Percentiles rank a stretch among this genome's conserved stretches.
Evolutionary conservation across 305 asterid genomes (phyloP).

Genomic region (Petunia hybrid): DNA sequence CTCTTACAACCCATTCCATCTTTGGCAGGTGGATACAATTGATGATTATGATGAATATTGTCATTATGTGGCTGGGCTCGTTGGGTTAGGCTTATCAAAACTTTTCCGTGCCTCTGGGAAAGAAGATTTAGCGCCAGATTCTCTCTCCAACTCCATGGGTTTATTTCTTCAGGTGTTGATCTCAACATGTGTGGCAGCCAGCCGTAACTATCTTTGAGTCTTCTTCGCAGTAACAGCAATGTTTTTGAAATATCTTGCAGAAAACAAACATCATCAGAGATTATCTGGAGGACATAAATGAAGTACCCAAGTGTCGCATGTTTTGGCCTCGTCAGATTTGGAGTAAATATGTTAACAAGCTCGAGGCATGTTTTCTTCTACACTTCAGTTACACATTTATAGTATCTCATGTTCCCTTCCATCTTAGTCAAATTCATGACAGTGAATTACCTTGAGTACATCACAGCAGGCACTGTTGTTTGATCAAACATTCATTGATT

Average conservation of each 20-base stretch:
- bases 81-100: conserved; percentile 91
- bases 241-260: conserved; percentile 51
- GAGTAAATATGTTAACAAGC: conserved; percentile 92
- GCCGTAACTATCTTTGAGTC: background rate
- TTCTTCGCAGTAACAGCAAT: conserved; percentile 6
- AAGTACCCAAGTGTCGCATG: conserved; percentile 97
- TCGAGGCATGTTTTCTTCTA: conserved; percentile 61
- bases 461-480: background rate
- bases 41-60: conserved; percentile 97
- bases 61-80: conserved; percentile 98
- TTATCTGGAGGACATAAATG: conserved; percentile 95
- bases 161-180: conserved; percentile 88
- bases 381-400: background rate
- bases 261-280: conserved; percentile 94
- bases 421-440: conserved; percentile 19
- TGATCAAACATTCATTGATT: background rate
- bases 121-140: conserved; percentile 73
- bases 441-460: background rate
- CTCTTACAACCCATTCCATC: conserved; percentile 31
- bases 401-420: background rate
- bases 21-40: conserved; percentile 78
- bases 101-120: conserved; percentile 92
- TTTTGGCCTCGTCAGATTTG: conserved; percentile 98
- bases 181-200: background rate
- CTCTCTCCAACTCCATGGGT: conserved; percentile 92